Evolutionary conservation across 305 asterid genomes (phyloP), one percentile per base, ranked within the genome.

Genomic region (Plantago coronopus): DNA sequence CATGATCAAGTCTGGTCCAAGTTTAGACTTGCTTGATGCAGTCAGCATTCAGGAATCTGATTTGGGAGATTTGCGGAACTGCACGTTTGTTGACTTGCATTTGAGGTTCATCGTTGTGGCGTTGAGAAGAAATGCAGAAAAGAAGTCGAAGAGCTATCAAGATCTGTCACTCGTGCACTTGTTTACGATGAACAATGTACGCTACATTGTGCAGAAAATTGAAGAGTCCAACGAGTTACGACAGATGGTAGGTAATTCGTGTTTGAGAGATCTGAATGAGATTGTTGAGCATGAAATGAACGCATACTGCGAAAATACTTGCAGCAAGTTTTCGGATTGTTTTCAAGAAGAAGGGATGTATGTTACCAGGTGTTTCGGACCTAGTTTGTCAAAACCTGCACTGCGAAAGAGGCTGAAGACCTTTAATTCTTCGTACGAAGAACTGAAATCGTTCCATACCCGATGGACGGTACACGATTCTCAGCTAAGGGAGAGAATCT

Each of bases 101-200:
- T 48, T 85, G 76, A 64, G 74, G 40, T 56, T 79, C 78, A 80
- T 79, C 69, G 22, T 83, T 4, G 69, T 63, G 23, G 68, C 71
- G 61, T 38, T 85, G 17, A 69, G 58, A 57, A 49, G 38, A 16
- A 85, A 80, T 51, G 60, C 83, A 27, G 51, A 66, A 45, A 59
- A 18, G 7, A 85, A 83, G 59, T 54, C 76, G 29, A 21, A 31
- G 18, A 2, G 4, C 19, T 69, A 65, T 66, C 5, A 49, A 15
- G 73, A 82, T 54, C 54, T 67, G 23, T 44, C 61, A 13, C 19
- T 77, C 11, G 69, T 74, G 9, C 65, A 74, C 4, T 51, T 84
- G 72, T 82, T 78, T 72, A 18, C 70, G 73, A 72, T 79, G 85
- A 86, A 83, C 82, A 86, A 86, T 43, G n/a, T 86, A 10, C 74